A percentile compares a stretch with the other conserved stretches of the same genome.
Conservation (phyloP, 2,329 filamentous ascomycete genomes). For the Beauveria pseudobassiana region DNA sequence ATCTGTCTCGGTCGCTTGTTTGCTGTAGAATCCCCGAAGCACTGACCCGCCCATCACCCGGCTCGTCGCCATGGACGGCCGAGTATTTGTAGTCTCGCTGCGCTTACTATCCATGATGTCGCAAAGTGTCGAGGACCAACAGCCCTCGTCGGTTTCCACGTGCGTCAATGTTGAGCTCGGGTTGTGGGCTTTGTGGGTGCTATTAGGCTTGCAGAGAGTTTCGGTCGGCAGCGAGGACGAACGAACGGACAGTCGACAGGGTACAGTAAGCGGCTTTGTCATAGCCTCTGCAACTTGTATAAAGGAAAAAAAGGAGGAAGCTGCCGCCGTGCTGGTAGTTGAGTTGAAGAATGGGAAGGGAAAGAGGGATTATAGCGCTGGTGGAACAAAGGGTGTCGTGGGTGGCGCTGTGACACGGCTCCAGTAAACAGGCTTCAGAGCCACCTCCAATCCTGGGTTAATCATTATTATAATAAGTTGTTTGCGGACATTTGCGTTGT, state of each 20-base stretch:
- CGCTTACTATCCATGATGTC: slow-evolving; percentile 2
- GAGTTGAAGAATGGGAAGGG: not conserved
- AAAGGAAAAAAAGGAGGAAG: not conserved
- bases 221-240: not conserved
- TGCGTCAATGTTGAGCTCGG: not conserved
- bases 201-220: not conserved
- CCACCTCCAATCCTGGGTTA: not conserved
- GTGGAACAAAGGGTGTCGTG: not conserved
- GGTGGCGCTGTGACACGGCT: not conserved
- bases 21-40: not conserved
- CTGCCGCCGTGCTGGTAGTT: no score
- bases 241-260: not conserved
- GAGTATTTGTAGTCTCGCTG: slow-evolving; percentile 5
- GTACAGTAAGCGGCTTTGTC: not conserved
- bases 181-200: not conserved
- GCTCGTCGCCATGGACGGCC: slow-evolving; percentile 3
- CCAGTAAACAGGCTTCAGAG: slow-evolving; percentile 2
- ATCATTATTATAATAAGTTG: no score
- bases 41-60: not conserved
- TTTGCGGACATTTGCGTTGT: not conserved
- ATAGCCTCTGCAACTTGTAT: not conserved
- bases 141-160: not conserved
- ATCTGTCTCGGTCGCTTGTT: not conserved
- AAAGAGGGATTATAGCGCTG: not conserved
- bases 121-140: not conserved